phyloP scores from a whole-genome alignment of 805 yeast genomes.

The Starmera quercuum region DNA sequence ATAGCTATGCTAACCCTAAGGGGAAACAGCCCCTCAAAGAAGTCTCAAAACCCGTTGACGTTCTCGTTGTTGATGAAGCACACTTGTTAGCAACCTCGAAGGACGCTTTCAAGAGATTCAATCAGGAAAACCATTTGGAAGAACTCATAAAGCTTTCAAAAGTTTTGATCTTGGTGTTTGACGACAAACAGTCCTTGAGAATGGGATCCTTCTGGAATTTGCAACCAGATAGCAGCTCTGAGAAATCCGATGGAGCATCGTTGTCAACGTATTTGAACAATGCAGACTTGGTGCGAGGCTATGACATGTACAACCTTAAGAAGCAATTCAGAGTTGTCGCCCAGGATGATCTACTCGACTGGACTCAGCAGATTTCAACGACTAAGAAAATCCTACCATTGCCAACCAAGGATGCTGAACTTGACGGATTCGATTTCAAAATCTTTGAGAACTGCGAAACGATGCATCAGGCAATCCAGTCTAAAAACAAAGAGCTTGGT shows the following conservation, averaged over 20 bases:
- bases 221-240: conserved; percentile 9
- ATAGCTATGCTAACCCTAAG: conserved; percentile 15
- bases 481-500: conserved; percentile 24
- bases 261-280: conserved; percentile 11
- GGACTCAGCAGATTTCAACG: conserved; percentile 32
- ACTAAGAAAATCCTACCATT: conserved; percentile 24
- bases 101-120: conserved; percentile 36
- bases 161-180: conserved; percentile 35
- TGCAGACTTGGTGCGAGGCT: not conserved
- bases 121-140: conserved; percentile 35
- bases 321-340: conserved; percentile 37
- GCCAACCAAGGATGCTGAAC: conserved; percentile 19
- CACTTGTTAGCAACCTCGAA: conserved; percentile 35
- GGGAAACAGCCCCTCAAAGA: not conserved
- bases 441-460: conserved; percentile 34
- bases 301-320: conserved; percentile 21
- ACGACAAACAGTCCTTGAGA: conserved; percentile 36
- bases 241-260: conserved; percentile 26
- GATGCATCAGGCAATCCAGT: conserved; percentile 29
- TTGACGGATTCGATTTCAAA: conserved; percentile 22
- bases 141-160: conserved; percentile 31
- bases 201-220: conserved; percentile 38
- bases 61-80: conserved; percentile 38
- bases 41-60: conserved; percentile 21
- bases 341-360: conserved; percentile 27